Base-by-base conservation (phyloP, 805 yeast genomes). In the Cyberlindnera mississippiensis region DNA sequence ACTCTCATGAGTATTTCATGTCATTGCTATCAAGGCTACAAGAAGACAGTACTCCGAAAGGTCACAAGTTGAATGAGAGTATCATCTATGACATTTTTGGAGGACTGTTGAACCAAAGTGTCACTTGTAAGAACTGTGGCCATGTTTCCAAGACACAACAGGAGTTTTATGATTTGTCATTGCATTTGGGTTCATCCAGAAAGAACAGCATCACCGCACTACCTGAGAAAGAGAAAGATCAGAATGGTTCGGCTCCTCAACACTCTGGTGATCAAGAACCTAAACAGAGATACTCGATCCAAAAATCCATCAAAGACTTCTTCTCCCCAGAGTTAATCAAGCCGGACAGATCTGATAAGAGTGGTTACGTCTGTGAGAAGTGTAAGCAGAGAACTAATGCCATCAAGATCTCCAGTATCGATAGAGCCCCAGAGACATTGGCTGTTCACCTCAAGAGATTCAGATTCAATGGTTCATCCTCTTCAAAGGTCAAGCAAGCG, bases 1-100 rank as follows among this genome's bases (percentile, higher is more conserved):
- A 93, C 64, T 85, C 96, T 1, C 99, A 93, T 64, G 99, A 93
- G 64, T 93, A 90, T 66, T 87, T 84, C 61, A 90, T 90, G 97
- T 86, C 96, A 11, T 68, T 90, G 46, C 74, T 90, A 73, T 78
- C 91, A 7, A 68, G 96, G 39, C 66, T 90, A 39, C 98, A 90
- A 64, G 97, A 90, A 59, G 97, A 90, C 59, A 75, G 87, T 11
- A 88, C 93, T 1, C 98, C 98, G 28, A 82, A 77, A 57, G 96
- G 96, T n/a, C 73, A 69, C 35, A 90, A 90, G 59, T 68, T 90
- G 56, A 85, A 84, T 50, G 73, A 82, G 50, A 83, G 95, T 42
- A 80, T 91, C 28, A 69, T 93, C 14, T 89, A 91, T 63, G 96
- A 91, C 58, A 86, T 93, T 17, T 93, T 93, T 66, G 99, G 97